Conservation (phyloP, 306 rosid species). For the Arachis stenosperma region DNA sequence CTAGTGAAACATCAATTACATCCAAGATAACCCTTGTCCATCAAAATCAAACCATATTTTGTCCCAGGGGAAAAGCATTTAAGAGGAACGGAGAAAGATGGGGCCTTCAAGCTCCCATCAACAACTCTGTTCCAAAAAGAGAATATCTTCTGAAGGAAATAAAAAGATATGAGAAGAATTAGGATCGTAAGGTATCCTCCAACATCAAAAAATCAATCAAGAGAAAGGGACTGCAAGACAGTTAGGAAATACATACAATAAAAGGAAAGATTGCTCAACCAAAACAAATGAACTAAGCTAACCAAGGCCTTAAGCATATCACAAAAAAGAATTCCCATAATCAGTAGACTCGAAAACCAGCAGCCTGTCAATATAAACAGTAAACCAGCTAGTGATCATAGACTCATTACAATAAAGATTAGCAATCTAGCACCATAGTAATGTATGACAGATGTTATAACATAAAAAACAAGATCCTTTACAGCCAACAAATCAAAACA, state of each 20-base stretch:
- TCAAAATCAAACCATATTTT: background rate
- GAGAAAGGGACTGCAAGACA: background rate
- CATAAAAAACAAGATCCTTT: conserved; percentile 7
- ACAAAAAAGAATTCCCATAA: conserved; percentile 28
- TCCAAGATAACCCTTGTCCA: conserved; percentile 14
- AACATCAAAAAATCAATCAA: conserved; percentile 12
- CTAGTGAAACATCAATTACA: conserved; percentile 15
- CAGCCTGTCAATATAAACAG: conserved; percentile 14
- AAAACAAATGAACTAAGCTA: conserved; percentile 10
- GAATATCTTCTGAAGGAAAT: background rate
- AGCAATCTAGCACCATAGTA: conserved; percentile 14
- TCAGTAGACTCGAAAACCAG: conserved; percentile 27
- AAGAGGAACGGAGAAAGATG: background rate
- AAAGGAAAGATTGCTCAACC: background rate
- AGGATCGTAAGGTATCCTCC: background rate
- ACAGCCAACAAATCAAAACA: conserved; percentile 26
- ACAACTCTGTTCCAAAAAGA: background rate
- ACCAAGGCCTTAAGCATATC: conserved; percentile 8
- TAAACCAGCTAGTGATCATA: conserved; percentile 8
- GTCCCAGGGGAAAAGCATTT: background rate
- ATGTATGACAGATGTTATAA: conserved; percentile 5
- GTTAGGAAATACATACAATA: background rate
- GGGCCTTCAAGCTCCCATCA: background rate
- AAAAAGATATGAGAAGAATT: background rate
- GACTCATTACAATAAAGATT: conserved; percentile 11